Evolutionary conservation across 78 protist species (phyloP), one percentile per base, ranked within the genome.

Genomic region (Protostelium mycophagum): DNA sequence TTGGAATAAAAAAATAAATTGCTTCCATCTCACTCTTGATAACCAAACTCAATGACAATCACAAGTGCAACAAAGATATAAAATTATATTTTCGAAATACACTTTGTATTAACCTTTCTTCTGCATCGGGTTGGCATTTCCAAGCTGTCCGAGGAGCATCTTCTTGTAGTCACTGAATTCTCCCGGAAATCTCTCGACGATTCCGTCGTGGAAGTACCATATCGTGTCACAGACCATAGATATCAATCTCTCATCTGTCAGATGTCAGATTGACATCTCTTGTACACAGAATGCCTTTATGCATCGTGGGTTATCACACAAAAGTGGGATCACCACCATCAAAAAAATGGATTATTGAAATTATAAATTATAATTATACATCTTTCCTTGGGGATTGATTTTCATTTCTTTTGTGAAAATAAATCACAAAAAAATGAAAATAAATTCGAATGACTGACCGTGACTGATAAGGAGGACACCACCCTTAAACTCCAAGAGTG

Each of bases 391-490:
- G 34, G 38, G 9, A 1, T 34, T 23, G 39, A 39, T 36, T 85
- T 23, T 36, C 39, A 1, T 10, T 38, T 10, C 39, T n/a, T 16
- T 36, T 85, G 37, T 29, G 37, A 28, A 83, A 83, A 28, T 83
- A 28, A 83, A 0, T 35, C 34, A 87, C 29, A 85, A 86, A 34
- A 92, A 34, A 16, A n/a, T n/a, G n/a, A n/a, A n/a, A n/a, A n/a
- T n/a, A n/a, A n/a, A n/a, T n/a, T n/a, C n/a, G n/a, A 96, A 90
- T 36, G 94, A 38, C 38, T 90, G 90, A 87, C 95, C 98, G 93
- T 96, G 98, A 85, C 92, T 86, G 34, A 95, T 95, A 84, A 96
- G 86, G 23, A 96, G 88, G 34, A 96, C 90, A 36, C 94, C 96
- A 83, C 98, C 98, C 85, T 92, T 87, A 91, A 95, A 95, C 38